A percentile compares a stretch with the other conserved stretches of the same genome.
Conservation (phyloP, 2,329 filamentous ascomycete species). For the Cladobotryum mycophilum region DNA sequence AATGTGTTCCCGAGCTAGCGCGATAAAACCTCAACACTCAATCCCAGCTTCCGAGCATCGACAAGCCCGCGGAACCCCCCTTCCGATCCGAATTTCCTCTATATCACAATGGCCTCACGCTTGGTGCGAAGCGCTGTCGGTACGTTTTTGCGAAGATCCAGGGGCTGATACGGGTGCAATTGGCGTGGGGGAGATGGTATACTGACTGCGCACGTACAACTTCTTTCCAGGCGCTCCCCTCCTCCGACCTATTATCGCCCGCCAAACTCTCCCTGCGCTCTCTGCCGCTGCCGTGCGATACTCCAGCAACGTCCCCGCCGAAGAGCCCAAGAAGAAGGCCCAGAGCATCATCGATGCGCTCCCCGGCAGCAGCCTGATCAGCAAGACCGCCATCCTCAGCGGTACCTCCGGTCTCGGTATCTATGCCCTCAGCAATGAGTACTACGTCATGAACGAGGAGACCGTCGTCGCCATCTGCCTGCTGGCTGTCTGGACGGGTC, state of each 20-base stretch:
- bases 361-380: constrained; percentile 84
- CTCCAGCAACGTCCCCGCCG: constrained; percentile 69
- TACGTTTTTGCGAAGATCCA: constrained; percentile 46
- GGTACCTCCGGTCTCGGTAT: constrained; percentile 83
- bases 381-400: constrained; percentile 96
- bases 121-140: constrained; percentile 91
- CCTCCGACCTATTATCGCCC: constrained; percentile 74
- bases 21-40: constrained; percentile 47
- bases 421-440: constrained; percentile 98
- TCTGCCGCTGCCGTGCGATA: constrained; percentile 61
- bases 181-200: constrained; percentile 16
- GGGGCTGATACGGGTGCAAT: constrained; percentile 19
- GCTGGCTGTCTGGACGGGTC: constrained; percentile 83
- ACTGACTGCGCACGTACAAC: too few relatives aligned
- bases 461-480: constrained; percentile 89
- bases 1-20: constrained; percentile 34
- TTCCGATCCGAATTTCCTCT: constrained; percentile 39
- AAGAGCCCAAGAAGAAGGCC: constrained; percentile 95
- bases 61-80: constrained; percentile 43
- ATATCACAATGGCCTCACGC: constrained; percentile 89
- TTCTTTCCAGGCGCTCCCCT: constrained; percentile 75
- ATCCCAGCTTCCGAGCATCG: constrained; percentile 39
- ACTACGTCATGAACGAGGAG: constrained; percentile 99
- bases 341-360: constrained; percentile 91
- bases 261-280: constrained; percentile 69